A percentile compares a stretch with the other conserved stretches of the same genome.
phyloP scores from a whole-genome alignment of 2,329 filamentous ascomycete genomes.

The Pseudogymnoascus sp. region DNA sequence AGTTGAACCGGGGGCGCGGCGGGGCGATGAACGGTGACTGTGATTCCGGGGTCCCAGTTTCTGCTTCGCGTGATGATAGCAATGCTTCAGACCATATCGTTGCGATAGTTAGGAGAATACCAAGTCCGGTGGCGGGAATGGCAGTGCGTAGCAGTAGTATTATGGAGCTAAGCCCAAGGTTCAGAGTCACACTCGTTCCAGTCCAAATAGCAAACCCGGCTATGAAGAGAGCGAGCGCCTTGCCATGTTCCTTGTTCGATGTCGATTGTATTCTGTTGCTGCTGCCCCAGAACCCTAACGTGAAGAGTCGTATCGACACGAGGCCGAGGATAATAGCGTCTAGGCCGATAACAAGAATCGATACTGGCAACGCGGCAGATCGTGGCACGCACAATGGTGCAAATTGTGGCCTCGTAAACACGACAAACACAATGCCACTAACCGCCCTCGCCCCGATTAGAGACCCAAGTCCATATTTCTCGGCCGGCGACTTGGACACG shows the following conservation, averaged over 20 bases:
- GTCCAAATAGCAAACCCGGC: constrained; percentile 26
- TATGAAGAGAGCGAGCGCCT: constrained; percentile 21
- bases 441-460: constrained; percentile 24
- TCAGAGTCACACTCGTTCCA: constrained; percentile 26
- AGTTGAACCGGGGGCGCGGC: constrained; percentile 20
- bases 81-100: constrained; percentile 22
- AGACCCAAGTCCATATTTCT: constrained; percentile 23
- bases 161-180: constrained; percentile 25
- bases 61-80: constrained; percentile 19
- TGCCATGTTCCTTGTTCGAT: constrained; percentile 19
- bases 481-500: constrained; percentile 22
- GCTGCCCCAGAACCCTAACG: constrained; percentile 20
- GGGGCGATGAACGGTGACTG: constrained; percentile 26
- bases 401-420: constrained; percentile 27
- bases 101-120: constrained; percentile 25
- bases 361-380: constrained; percentile 23
- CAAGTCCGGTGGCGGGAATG: constrained; percentile 26
- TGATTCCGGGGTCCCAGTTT: constrained; percentile 24
- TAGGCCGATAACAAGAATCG: constrained; percentile 25
- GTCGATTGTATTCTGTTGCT: constrained; percentile 15
- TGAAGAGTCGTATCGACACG: constrained; percentile 21
- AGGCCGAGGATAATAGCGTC: constrained; percentile 26
- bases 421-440: constrained; percentile 25
- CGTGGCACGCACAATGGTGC: constrained; percentile 26
- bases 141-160: constrained; percentile 24